Base-by-base conservation (phyloP, 1,284 basidiomycete species). In the Tylopilus sp. region DNA sequence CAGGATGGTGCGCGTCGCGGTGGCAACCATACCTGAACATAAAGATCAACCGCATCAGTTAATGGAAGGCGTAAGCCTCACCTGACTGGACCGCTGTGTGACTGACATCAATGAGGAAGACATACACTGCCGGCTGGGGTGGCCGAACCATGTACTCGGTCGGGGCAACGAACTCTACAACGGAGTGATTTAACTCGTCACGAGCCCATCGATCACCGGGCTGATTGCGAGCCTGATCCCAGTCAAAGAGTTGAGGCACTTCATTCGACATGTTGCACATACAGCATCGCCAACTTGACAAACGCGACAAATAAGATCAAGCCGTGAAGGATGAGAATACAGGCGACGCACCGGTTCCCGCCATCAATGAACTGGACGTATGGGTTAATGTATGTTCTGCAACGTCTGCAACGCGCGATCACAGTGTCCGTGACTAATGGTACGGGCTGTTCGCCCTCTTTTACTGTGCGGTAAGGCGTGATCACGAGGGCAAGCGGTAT, bases 91-190 rank as follows among this genome's bases (percentile, higher is more conserved):
- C 82, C 31, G 95, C 94, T 37, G 86, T 71, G 66, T 97, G 91
- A 62, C 90, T 92, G 57, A 99, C 94, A 65, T 99, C 97, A 70
- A 99, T 91, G 61, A 99, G 79, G 77, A 99, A 98, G 48, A 96
- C 83, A 71, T 97, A 98, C 46, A 97, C 92, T 15, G 95, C 92
- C 11, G 97, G 93, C 70, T 98, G 97, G 35, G 97, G 97, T 15
- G 97, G 91, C 55, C 97, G 89, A 62, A 94, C 94, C 96, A 99
- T 98, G 73, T 99, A 99, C 73, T 99, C 97, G 1, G 95, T 96
- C 9, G 97, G 96, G 3, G 97, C 97, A 52, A 99, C 89, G 64
- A 89, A 99, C 70, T 99, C 97, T 52, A 99, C 93, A 16, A 91
- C 91, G 41, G 86, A 82, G 68, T 93, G 84, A 66, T 97, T 98